These are phyloP conservation scores for Trametes cinnabarina DNA, from an alignment of 768 basidiomycete genomes.

Conservation along the genomic window DNA sequence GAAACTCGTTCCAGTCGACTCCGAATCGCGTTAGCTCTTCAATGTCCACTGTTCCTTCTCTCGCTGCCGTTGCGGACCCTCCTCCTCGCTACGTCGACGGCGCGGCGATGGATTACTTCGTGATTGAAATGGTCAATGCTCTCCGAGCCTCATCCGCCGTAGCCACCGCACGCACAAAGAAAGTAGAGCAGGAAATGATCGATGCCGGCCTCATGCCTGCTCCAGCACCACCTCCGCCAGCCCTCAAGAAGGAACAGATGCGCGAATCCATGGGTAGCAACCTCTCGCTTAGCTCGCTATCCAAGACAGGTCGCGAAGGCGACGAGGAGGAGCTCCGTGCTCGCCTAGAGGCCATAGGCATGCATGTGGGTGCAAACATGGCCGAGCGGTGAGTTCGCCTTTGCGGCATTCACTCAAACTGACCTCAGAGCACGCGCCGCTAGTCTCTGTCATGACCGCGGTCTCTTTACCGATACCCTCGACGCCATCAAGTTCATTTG, in stretches of 20 bases:
- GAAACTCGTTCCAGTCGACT: constrained; percentile 17
- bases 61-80: constrained; percentile 64
- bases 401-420: neutral
- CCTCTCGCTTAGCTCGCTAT: constrained; percentile 19
- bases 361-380: constrained; percentile 84
- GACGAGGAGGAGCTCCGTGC: constrained; percentile 70
- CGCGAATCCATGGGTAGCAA: constrained; percentile 39
- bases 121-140: constrained; percentile 76
- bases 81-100: constrained; percentile 60
- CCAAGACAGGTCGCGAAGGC: constrained; percentile 40
- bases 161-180: constrained; percentile 63
- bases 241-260: constrained; percentile 39
- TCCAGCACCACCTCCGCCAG: constrained; percentile 40
- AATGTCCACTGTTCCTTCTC: constrained; percentile 24
- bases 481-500: constrained; percentile 95
- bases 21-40: constrained; percentile 14
- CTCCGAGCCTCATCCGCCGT: constrained; percentile 73
- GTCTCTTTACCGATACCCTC: constrained; percentile 76
- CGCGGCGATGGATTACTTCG: constrained; percentile 79
- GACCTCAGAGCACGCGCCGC: neutral
- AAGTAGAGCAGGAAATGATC: constrained; percentile 75
- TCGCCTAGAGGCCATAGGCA: constrained; percentile 78
- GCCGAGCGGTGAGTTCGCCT: constrained; percentile 66
- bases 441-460: constrained; percentile 75
- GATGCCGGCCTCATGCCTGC: constrained; percentile 71